Conservation (phyloP, 108 stramenopile genomes). For the Cylindrotheca closterium region DNA sequence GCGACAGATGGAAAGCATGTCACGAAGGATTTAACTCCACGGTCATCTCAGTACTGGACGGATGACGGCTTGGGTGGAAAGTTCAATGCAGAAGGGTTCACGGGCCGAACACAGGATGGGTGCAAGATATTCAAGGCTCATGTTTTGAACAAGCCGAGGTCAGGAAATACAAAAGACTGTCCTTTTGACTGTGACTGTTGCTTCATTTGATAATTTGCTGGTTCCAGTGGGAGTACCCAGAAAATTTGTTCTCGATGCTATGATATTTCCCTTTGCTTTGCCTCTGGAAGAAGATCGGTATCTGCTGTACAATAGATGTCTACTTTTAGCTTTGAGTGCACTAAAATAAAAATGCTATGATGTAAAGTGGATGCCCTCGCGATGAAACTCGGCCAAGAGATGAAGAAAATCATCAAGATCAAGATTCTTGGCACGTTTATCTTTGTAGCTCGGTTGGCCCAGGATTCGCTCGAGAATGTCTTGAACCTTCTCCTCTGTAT, state of each 20-base stretch:
- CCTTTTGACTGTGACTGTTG: conserved; percentile 93
- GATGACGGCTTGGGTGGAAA: conserved; percentile 86
- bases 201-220: conserved; percentile 56
- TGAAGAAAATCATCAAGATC: conserved; percentile 96
- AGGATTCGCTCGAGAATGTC: conserved; percentile 86
- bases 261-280: too few relatives aligned
- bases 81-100: conserved; percentile 80
- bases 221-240: too few relatives aligned
- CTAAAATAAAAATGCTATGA: conserved; percentile 5
- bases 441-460: conserved; percentile 67
- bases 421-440: conserved; percentile 90
- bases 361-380: conserved; percentile 87
- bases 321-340: too few relatives aligned
- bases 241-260: too few relatives aligned
- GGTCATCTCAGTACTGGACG: conserved; percentile 48
- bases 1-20: conserved; percentile 4
- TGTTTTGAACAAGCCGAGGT: conserved; percentile 75
- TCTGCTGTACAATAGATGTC: too few relatives aligned
- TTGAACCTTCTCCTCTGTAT: conserved; percentile 32
- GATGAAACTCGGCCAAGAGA: conserved; percentile 89
- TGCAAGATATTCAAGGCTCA: conserved; percentile 87
- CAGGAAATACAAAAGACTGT: conserved; percentile 69
- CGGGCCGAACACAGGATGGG: conserved; percentile 77
- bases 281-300: too few relatives aligned
- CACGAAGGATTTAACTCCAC: not conserved